Percentiles rank a stretch among this genome's conserved stretches.
These are phyloP conservation scores for Termitomyces sp. DNA, from an alignment of 768 basidiomycete species.

Conservation along the genomic window DNA sequence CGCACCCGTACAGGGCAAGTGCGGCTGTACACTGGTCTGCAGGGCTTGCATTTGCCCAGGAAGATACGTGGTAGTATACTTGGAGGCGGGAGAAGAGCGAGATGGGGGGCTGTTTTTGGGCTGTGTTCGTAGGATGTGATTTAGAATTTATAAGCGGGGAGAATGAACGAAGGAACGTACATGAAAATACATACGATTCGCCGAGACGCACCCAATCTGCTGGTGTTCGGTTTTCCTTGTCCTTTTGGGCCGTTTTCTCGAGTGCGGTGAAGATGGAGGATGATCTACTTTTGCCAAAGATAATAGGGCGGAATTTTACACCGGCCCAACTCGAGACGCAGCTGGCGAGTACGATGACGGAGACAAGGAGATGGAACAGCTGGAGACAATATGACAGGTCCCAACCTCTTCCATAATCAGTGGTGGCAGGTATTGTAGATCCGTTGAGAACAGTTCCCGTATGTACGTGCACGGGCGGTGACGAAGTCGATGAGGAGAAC, in stretches of 20 bases:
- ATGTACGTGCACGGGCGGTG: conserved; percentile 39
- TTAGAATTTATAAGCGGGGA: neutral
- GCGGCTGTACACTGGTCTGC: conserved; percentile 55
- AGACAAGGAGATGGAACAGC: conserved; percentile 60
- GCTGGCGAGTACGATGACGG: conserved; percentile 55
- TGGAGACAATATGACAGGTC: conserved; percentile 54
- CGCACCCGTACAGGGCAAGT: conserved; percentile 38
- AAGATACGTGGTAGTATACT: conserved; percentile 50
- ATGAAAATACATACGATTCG: conserved; percentile 28
- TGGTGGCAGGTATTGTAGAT: conserved; percentile 13
- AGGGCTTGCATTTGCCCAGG: conserved; percentile 33
- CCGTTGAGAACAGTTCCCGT: conserved; percentile 52
- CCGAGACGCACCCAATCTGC: conserved; percentile 25
- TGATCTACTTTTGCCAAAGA: neutral
- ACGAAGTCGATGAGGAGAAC: conserved; percentile 22
- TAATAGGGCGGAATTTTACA: conserved; percentile 23
- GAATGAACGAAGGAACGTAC: conserved; percentile 14
- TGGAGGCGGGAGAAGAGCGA: conserved; percentile 40
- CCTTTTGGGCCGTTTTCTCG: neutral
- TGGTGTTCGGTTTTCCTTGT: conserved; percentile 6
- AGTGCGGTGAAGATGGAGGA: neutral
- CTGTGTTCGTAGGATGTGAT: neutral
- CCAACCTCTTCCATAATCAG: conserved; percentile 24
- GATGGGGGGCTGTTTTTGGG: conserved; percentile 12
- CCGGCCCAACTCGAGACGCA: conserved; percentile 36